A percentile compares a stretch with the other conserved stretches of the same genome.
Conservation (phyloP, 805 yeast species). For the Kodamaea kaohsiungensis region DNA sequence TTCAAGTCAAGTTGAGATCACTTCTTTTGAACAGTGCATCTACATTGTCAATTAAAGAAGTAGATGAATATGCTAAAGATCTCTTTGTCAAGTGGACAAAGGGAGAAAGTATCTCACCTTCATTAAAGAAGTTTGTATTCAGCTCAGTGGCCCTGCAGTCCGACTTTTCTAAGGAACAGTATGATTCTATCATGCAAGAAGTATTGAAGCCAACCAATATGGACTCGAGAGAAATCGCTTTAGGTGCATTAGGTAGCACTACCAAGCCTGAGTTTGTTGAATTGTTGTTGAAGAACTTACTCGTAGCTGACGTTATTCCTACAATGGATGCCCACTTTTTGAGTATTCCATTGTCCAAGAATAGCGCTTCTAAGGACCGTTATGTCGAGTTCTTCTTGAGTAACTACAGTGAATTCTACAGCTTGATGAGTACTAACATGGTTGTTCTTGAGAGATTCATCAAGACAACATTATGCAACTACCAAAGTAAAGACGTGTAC, state of each 20-base stretch:
- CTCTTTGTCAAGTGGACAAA: slow-evolving; percentile 28
- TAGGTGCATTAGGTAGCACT: slow-evolving; percentile 54
- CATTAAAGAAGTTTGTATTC: slow-evolving; percentile 45
- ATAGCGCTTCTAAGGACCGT: slow-evolving; percentile 40
- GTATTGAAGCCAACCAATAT: slow-evolving; percentile 51
- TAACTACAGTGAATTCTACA: slow-evolving; percentile 48
- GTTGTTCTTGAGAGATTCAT: slow-evolving; percentile 52
- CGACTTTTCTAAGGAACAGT: slow-evolving; percentile 32
- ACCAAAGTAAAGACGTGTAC: slow-evolving; percentile 34
- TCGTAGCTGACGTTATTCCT: slow-evolving; percentile 47
- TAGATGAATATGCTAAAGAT: slow-evolving; percentile 35
- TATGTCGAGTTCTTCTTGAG: slow-evolving; percentile 53
- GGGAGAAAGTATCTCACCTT: slow-evolving; percentile 39
- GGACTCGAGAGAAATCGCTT: slow-evolving; percentile 60
- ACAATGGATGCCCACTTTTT: slow-evolving; percentile 62
- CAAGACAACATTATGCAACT: slow-evolving; percentile 39
- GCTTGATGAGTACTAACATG: slow-evolving; percentile 49
- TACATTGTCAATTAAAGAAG: slow-evolving; percentile 34
- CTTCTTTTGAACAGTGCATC: slow-evolving; percentile 45
- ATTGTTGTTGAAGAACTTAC: slow-evolving; percentile 40
- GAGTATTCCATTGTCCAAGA: slow-evolving; percentile 47
- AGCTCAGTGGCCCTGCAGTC: slow-evolving; percentile 43
- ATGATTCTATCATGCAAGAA: slow-evolving; percentile 45
- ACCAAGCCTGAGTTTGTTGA: slow-evolving; percentile 36
- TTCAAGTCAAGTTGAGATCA: slow-evolving; percentile 35